A percentile compares a stretch with the other conserved stretches of the same genome.
Evolutionary conservation across 2,329 filamentous ascomycete species (phyloP).

Genomic region (Akanthomyces muscarius): DNA sequence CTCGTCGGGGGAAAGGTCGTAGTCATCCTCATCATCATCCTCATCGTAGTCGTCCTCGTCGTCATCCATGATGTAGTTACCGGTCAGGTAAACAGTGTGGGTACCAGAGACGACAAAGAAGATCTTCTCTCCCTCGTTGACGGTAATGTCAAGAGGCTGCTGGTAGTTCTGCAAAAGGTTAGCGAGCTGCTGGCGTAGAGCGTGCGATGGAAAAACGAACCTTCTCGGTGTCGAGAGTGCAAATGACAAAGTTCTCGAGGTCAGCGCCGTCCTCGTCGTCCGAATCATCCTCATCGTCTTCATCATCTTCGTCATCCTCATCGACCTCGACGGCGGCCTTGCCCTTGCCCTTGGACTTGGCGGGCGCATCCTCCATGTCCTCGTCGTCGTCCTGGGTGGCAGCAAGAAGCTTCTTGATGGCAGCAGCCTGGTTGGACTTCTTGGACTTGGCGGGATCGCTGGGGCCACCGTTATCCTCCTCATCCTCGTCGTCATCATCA

Average conservation of each 20-base stretch:
- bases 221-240: slow-evolving; percentile 89
- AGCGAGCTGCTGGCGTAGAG: slow-evolving; percentile 19
- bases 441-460: slow-evolving; percentile 88
- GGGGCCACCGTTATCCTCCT: slow-evolving; percentile 81
- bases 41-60: slow-evolving; percentile 60
- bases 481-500: slow-evolving; percentile 49
- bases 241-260: slow-evolving; percentile 87
- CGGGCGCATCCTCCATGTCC: slow-evolving; percentile 65
- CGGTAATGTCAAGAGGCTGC: slow-evolving; percentile 88
- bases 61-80: slow-evolving; percentile 85
- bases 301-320: slow-evolving; percentile 56
- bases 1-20: slow-evolving; percentile 78
- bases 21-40: slow-evolving; percentile 67
- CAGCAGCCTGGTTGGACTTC: slow-evolving; percentile 76
- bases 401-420: slow-evolving; percentile 72
- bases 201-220: slow-evolving; percentile 49
- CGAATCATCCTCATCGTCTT: slow-evolving; percentile 46
- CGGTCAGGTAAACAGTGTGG: slow-evolving; percentile 86
- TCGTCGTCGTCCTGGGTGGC: slow-evolving; percentile 55
- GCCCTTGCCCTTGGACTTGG: slow-evolving; percentile 55
- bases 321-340: slow-evolving; percentile 52
- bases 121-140: slow-evolving; percentile 82
- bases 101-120: slow-evolving; percentile 91
- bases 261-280: slow-evolving; percentile 60
- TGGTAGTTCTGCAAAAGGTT: slow-evolving; percentile 66